Conservation (phyloP, 331 rosid species). For the Malus hybrid region DNA sequence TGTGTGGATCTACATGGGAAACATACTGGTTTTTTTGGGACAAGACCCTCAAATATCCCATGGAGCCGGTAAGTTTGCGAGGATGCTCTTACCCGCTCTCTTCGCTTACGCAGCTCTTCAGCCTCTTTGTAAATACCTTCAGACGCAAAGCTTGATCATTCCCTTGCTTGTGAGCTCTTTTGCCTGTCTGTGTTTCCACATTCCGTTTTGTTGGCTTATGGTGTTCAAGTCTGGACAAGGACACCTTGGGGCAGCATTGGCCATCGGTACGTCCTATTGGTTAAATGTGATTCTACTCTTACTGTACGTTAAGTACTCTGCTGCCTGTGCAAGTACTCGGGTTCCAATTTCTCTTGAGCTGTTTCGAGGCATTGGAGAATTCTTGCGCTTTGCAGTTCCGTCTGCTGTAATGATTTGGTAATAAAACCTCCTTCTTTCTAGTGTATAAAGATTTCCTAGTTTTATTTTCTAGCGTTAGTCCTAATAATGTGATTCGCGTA, state of each 20-base stretch:
- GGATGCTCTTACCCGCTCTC: constrained; percentile 55
- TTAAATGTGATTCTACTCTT: constrained; percentile 36
- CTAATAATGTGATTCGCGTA: background rate
- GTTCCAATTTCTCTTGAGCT: constrained; percentile 31
- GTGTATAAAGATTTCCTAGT: background rate
- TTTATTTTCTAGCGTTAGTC: background rate
- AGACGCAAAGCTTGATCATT: constrained; percentile 47
- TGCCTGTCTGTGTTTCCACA: constrained; percentile 27
- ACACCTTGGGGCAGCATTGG: constrained; percentile 51
- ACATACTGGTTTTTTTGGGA: constrained; percentile 37
- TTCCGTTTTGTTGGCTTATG: constrained; percentile 57
- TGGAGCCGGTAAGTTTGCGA: constrained; percentile 51
- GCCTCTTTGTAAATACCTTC: constrained; percentile 43
- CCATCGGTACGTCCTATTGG: constrained; percentile 51
- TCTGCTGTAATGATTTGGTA: constrained; percentile 52
- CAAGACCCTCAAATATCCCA: constrained; percentile 56
- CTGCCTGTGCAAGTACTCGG: constrained; percentile 40
- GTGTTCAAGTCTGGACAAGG: constrained; percentile 44
- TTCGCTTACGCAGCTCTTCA: constrained; percentile 56
- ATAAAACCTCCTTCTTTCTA: background rate
- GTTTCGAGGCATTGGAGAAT: constrained; percentile 40
- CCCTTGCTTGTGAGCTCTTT: constrained; percentile 49
- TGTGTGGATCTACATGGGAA: constrained; percentile 44
- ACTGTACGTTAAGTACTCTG: constrained; percentile 31
- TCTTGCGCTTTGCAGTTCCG: constrained; percentile 47